Evolutionary conservation across 2,329 filamentous ascomycete genomes (phyloP), one percentile per base, ranked within the genome.

Genomic region (Ceratocystis variospora): DNA sequence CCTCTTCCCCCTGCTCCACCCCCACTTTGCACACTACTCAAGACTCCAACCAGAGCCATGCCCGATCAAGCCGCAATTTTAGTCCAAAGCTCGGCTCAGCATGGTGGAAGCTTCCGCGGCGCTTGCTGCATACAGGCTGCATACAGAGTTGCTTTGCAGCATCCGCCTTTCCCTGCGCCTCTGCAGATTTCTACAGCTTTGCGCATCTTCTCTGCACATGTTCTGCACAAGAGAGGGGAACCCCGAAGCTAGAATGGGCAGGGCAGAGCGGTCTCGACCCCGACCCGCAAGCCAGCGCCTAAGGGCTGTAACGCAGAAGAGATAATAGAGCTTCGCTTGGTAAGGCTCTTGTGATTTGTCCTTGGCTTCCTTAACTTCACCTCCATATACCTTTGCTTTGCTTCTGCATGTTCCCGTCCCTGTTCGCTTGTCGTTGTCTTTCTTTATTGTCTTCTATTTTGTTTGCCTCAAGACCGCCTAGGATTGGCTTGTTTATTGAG

Each of bases 1-100:
- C 22, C n/a, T 2, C 22, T 53, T 22, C 2, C 25, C 25, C 25
- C 8, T 55, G 50, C 25, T 15, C 50, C 22, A 31, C 55, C 55
- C 55, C 55, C 55, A 33, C 55, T 59, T n/a, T 59, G 55, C 15
- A 59, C 55, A 6, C 17, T 12, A 48, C 46, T 1, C 37, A 41
- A 41, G 37, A 41, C 37, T 41, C 37, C 10, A 41, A 41, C 37
- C 3, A 15, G 37, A 19, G 46, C 55, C 55, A 59, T 33, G 1
- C 28, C 55, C 28, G 55, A 59, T 59, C 28, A 59, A 37, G 55
- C 17, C 28, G 55, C 17, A 59, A 37, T 59, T 59, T 59, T 7
- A 59, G 55, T 59, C 55, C 55, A 37, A 10, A n/a, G 55, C 55
- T 59, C 55, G 55, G 55, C 55, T 59, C 55, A 59, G 55, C 55